Conservation (phyloP, 352 stramenopile species). For the Pythium dissimile region DNA sequence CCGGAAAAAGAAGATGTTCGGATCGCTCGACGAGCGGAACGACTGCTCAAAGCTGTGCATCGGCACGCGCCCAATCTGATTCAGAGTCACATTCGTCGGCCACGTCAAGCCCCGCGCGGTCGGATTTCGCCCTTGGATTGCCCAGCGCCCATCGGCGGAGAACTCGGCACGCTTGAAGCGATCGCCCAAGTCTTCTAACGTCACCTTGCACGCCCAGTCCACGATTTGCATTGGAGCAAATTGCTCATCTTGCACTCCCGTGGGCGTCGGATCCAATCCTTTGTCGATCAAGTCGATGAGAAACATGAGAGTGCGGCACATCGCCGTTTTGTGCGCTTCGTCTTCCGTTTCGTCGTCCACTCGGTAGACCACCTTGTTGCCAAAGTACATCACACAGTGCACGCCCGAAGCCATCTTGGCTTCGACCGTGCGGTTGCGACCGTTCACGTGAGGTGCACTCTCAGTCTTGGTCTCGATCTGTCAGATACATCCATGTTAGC, state of each 20-base stretch:
- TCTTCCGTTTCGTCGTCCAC: conserved; percentile 46
- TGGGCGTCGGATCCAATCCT: conserved; percentile 45
- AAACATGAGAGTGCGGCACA: conserved; percentile 54
- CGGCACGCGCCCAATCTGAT: conserved; percentile 34
- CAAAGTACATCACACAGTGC: conserved; percentile 33
- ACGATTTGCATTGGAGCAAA: conserved; percentile 8
- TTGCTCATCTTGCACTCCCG: conserved; percentile 27
- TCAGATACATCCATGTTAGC: conserved; percentile 1
- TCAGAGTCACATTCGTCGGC: conserved; percentile 28
- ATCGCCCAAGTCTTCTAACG: conserved; percentile 52
- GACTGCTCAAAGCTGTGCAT: conserved; percentile 47
- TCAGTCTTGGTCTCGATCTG: conserved; percentile 12
- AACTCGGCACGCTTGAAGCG: conserved; percentile 39
- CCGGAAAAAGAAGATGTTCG: conserved; percentile 46
- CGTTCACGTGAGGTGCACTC: neutral
- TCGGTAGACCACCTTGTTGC: conserved; percentile 41
- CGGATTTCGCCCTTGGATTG: conserved; percentile 29
- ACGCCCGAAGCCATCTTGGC: conserved; percentile 10
- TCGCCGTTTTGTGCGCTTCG: conserved; percentile 45
- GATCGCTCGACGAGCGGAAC: conserved; percentile 40
- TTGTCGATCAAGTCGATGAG: conserved; percentile 69
- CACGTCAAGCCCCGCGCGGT: conserved; percentile 20
- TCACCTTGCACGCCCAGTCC: conserved; percentile 53
- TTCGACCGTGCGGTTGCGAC: conserved; percentile 7
- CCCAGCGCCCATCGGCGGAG: conserved; percentile 53